Base-by-base conservation (phyloP, 73 alveolate species). In the Effrenium voratum region DNA sequence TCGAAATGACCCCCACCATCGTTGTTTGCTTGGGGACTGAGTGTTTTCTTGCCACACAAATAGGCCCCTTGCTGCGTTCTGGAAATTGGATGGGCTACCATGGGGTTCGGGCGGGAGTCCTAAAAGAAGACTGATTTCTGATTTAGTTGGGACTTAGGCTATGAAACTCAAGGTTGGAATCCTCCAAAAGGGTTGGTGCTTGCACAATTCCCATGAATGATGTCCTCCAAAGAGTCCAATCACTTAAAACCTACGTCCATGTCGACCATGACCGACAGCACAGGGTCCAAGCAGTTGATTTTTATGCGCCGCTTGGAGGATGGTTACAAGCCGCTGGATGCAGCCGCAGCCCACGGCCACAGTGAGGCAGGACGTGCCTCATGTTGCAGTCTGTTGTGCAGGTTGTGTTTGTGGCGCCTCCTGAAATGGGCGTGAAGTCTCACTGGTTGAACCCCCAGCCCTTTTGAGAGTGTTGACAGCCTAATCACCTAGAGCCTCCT, bases 311-410 rank as follows among this genome's bases (percentile, higher is more conserved):
- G 36, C n/a, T 32, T 15, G 40, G 28, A 90, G 97, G 97, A 90
- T 40, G 97, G 97, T 22, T 90, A 68, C 87, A 70, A 36, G 43
- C 97, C 97, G 3, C 45, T 90, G 97, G 97, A 90, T 68, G 97
- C 97, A 16, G 85, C 97, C 30, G 57, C 97, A 1, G 66, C 76
- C 87, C 43, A 26, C 52, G 97, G 97, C 12, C 86, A 55, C 36
- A 30, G 55, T 22, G 97, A 90, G 86, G 97, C 47, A 1, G 55
- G 80, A 6, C 68, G 15, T 28, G 24, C n/a, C n/a, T n/a, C n/a
- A n/a, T n/a, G n/a, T n/a, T n/a, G n/a, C n/a, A n/a, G n/a, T n/a
- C n/a, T n/a, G n/a, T n/a, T n/a, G n/a, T n/a, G n/a, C n/a, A n/a
- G n/a, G n/a, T n/a, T n/a, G n/a, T n/a, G n/a, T n/a, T n/a, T n/a